Base-by-base conservation (phyloP, 257 asterid species). In the Anisodus acutangulus region DNA sequence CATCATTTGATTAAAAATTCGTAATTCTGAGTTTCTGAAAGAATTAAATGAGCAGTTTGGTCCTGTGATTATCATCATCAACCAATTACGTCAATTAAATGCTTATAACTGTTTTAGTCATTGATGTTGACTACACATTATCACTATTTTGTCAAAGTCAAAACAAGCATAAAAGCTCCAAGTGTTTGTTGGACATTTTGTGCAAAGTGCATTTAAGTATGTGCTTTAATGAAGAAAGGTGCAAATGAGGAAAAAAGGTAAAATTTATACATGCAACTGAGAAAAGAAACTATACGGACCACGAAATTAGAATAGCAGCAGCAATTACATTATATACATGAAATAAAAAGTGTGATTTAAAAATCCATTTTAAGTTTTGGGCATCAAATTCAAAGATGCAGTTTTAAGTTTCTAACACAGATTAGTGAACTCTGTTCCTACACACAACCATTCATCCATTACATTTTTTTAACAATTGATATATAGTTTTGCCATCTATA, bases 211-310 rank as follows among this genome's bases (percentile, higher is more conserved):
- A 16, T n/a, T 6, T 39, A 16, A 22, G 31, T 8, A 69, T 69
- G 78, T 69, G 19, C 51, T 69, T 19, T 1, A n/a, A 49, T n/a
- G 41, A 16, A 47, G 16, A 70, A 71, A 19, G 59, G 80, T 49
- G 59, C 41, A 19, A 71, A 72, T 72, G 80, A 47, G 80, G 80
- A 70, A 70, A 70, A 8, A 70, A 70, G 43, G 43, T 68, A 9
- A 68, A 37, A 8, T 1, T 37, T 37, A 70, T 10, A 15, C 55
- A 3, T 4, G 16, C 15, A 37, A 70, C 39, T 2, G 79, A 26
- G 31, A 70, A 55, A 7, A 16, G 15, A 43, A 70, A 70, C 35
- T 41, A 70, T 70, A 70, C 16, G 17, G 9, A 45, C 39, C 17
- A n/a, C 4, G 10, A 71, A 45, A 71, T 8, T 71, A 69, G 12